Evolutionary conservation across 2,329 filamentous ascomycete species (phyloP).

Genomic region (Cercospora sp.): DNA sequence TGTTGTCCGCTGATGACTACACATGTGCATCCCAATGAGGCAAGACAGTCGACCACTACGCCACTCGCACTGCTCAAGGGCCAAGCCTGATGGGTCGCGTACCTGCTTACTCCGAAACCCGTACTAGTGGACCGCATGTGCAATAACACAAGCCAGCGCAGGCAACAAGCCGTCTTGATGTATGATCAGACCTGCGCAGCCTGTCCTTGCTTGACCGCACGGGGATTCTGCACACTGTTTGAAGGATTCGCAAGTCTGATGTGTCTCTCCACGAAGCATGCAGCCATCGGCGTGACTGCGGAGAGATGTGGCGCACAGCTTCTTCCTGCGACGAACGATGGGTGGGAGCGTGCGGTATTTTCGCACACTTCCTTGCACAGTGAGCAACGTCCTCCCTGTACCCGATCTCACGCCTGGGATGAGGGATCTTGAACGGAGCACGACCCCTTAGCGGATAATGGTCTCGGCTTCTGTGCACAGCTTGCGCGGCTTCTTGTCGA

Average conservation of each 20-base stretch:
- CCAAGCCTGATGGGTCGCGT: not conserved
- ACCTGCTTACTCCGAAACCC: not conserved
- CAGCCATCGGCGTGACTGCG: conserved; percentile 4
- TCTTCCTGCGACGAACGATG: not conserved
- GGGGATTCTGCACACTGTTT: not conserved
- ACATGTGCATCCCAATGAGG: not conserved
- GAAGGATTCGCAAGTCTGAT: not conserved
- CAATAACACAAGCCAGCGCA: not conserved
- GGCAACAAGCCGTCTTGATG: not conserved
- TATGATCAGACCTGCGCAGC: not conserved
- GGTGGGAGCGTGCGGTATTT: not conserved
- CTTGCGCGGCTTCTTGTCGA: not conserved
- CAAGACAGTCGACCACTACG: not conserved
- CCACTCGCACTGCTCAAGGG: not conserved
- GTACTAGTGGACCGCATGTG: not conserved
- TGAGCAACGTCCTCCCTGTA: not conserved
- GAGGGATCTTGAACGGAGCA: not conserved
- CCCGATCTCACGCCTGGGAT: not conserved
- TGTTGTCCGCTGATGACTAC: not conserved
- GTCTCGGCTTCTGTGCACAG: not conserved
- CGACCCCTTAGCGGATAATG: not conserved
- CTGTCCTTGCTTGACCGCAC: not conserved
- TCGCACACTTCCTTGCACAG: not conserved
- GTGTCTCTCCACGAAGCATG: conserved; percentile 1
- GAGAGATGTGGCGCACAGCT: conserved; percentile 2